Percentiles rank a stretch among this genome's conserved stretches.
phyloP scores from a whole-genome alignment of 225 moss, liverwort and hornwort genomes.

The Marchantia polymorpha region DNA sequence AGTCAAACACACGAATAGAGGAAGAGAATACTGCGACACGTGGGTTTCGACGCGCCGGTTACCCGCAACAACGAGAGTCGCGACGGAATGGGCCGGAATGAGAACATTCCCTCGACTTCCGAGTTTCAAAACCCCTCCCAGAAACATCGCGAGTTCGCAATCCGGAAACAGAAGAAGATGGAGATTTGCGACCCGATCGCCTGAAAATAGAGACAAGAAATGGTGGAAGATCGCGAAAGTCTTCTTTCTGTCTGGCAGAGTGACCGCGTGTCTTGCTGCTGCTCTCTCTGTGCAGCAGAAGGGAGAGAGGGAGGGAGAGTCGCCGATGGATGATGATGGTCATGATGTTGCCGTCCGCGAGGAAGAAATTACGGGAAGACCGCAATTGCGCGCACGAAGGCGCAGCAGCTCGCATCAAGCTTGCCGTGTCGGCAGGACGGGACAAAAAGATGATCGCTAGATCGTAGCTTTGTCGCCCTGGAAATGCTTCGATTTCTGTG shows the following conservation, averaged over 20 bases:
- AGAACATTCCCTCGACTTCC: too few relatives aligned
- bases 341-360: not conserved
- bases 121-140: too few relatives aligned
- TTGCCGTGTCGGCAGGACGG: not conserved
- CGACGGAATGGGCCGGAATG: too few relatives aligned
- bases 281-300: not conserved
- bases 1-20: too few relatives aligned
- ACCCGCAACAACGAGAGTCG: too few relatives aligned
- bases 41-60: too few relatives aligned
- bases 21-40: too few relatives aligned
- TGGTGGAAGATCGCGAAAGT: not conserved
- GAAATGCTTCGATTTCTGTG: not conserved
- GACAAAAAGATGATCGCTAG: not conserved
- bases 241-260: not conserved
- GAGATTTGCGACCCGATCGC: not conserved
- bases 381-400: not conserved
- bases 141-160: too few relatives aligned
- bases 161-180: too few relatives aligned
- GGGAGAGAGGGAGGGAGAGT: not conserved
- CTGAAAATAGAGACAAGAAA: not conserved
- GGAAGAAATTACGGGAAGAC: not conserved
- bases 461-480: not conserved
- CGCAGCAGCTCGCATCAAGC: not conserved
- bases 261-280: not conserved
- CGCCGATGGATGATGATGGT: not conserved